Base-by-base conservation (phyloP, 179 eudicot species). In the Patellifolia procumbens region DNA sequence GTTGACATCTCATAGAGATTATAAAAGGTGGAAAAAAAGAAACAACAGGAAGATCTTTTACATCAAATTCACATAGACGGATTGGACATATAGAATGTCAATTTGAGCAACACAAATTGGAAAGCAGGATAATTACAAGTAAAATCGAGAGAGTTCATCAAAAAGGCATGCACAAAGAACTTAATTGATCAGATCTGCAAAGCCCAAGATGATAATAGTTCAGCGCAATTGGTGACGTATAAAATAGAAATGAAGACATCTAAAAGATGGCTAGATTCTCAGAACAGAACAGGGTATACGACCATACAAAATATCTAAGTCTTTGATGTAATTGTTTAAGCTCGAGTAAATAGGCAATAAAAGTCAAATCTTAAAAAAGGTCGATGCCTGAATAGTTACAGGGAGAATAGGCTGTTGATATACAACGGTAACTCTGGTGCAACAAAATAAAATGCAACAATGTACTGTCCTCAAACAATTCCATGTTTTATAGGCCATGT, bases 141-240 rank as follows among this genome's bases (percentile, higher is more conserved):
- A n/a, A n/a, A n/a, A 52, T 19, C 24, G 5, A n/a, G 20, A 19
- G 4, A 19, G 59, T n/a, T 55, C 28, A 9, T 7, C 19, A 19
- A 29, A 28, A 49, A 63, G 60, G 22, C 49, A 68, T 24, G 43
- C 37, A 76, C 42, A 53, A 74, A 48, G 11, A 61, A 59, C 56
- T 17, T 15, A 64, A 35, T 32, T 0, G 22, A 45, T 68, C 10
- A 42, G 34, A 68, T 68, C 17, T 24, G 28, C 34, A 48, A 46
- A n/a, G 2, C 16, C 46, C 52, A 64, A 60, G 22, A 17, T 46
- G 39, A 61, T 7, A n/a, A 20, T 52, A 19, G n/a, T 19, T 52
- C 9, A 52, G 64, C 64, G 11, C 34, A 12, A 4, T 7, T 37
- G 29, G 20, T 60, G 17, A 22, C 20, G n/a, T 29, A 53, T n/a